Conservation (phyloP, 495 filamentous ascomycete genomes). For the Talaromyces adpressus region DNA sequence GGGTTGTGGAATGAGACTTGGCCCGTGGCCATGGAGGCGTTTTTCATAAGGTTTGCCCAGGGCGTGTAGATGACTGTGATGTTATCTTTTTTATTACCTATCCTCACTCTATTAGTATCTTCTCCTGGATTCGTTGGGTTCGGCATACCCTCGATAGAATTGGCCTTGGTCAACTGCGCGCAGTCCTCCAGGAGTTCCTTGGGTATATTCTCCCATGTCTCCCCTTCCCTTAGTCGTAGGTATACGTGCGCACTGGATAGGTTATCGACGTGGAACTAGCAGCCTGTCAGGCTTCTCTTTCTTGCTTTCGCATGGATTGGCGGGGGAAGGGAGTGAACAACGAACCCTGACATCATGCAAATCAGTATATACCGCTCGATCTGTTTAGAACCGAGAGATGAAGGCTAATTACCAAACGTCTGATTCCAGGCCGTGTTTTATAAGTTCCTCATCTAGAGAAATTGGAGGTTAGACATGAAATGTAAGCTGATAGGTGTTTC, state of each 20-base stretch:
- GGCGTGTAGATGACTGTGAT: slow-evolving; percentile 94
- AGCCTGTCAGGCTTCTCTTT: slow-evolving; percentile 1
- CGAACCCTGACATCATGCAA: slow-evolving; percentile 27
- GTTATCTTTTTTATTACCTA: slow-evolving; percentile 98
- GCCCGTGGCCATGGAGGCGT: slow-evolving; percentile 90
- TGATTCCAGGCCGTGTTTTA: slow-evolving; percentile 85
- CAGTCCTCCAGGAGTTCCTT: slow-evolving; percentile 73
- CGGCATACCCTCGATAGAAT: slow-evolving; percentile 82
- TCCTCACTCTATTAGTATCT: slow-evolving; percentile 7
- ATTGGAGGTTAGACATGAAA: slow-evolving; percentile 19
- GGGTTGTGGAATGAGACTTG: slow-evolving; percentile 93
- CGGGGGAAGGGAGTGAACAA: slow-evolving; percentile 8
- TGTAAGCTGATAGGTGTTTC: slow-evolving; percentile 5
- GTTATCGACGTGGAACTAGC: slow-evolving; percentile 94
- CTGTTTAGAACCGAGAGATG: slow-evolving; percentile 6
- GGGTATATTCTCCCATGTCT: slow-evolving; percentile 80
- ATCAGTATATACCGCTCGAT: slow-evolving; percentile 3
- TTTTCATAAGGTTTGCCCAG: slow-evolving; percentile 94
- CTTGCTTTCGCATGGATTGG: not conserved
- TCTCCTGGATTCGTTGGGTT: not conserved
- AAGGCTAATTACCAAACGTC: slow-evolving; percentile 71
- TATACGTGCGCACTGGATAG: slow-evolving; percentile 96
- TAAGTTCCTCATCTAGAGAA: slow-evolving; percentile 82
- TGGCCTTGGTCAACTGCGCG: slow-evolving; percentile 93
- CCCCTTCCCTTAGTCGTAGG: slow-evolving; percentile 71